Evolutionary conservation across 805 yeast genomes (phyloP).

Genomic region (Candida germanica): DNA sequence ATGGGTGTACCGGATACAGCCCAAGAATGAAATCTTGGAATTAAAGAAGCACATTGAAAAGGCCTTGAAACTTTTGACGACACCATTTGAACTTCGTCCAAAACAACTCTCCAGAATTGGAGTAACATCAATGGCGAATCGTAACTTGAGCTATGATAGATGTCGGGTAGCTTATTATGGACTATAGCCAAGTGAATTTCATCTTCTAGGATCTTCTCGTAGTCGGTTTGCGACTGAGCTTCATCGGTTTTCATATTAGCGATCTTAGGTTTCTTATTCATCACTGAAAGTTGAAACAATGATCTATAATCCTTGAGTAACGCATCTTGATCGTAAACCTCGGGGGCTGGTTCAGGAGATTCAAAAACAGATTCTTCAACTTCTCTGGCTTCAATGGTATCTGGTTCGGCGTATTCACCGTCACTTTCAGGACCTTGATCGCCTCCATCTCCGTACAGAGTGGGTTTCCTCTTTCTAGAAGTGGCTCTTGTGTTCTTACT

Average conservation of each 20-base stretch:
- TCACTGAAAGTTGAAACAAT: slow-evolving; percentile 24
- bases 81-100: slow-evolving; percentile 96
- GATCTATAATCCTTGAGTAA: slow-evolving; percentile 19
- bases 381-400: background rate
- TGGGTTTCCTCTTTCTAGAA: slow-evolving; percentile 18
- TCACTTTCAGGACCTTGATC: background rate
- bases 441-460: slow-evolving; percentile 8
- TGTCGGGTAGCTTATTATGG: slow-evolving; percentile 24
- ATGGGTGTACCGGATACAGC: slow-evolving; percentile 97
- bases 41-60: slow-evolving; percentile 72
- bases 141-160: slow-evolving; percentile 41
- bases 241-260: slow-evolving; percentile 24
- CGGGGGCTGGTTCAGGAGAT: slow-evolving; percentile 1
- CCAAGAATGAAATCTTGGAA: slow-evolving; percentile 91
- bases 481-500: slow-evolving; percentile 44
- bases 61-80: slow-evolving; percentile 69
- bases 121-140: slow-evolving; percentile 79
- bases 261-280: slow-evolving; percentile 22
- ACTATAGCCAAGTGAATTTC: slow-evolving; percentile 28
- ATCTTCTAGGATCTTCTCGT: slow-evolving; percentile 30
- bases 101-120: slow-evolving; percentile 84
- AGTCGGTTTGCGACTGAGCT: slow-evolving; percentile 25
- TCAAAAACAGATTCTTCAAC: background rate
- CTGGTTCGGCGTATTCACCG: background rate
- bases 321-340: slow-evolving; percentile 6